A percentile compares a stretch with the other conserved stretches of the same genome.
Evolutionary conservation across 139 green algal species (phyloP).

Genomic region (Chlamydomonas eustigma): DNA sequence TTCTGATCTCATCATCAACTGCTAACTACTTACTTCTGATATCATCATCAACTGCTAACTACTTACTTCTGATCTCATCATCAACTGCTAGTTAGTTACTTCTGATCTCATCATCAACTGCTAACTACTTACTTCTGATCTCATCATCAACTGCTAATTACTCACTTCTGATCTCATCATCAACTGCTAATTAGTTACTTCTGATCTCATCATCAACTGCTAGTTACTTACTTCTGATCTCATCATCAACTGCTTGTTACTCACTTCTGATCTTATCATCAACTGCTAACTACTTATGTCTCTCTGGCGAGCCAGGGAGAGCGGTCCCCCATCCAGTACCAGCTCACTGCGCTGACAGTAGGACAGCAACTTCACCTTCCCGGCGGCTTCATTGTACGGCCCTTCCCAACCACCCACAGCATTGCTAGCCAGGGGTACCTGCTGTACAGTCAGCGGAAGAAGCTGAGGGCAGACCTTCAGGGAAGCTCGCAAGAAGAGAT

Average conservation of each 20-base stretch:
- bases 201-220: neutral
- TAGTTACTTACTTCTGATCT: neutral
- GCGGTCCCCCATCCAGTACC: neutral
- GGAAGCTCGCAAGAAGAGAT: constrained; percentile 47
- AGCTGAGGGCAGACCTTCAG: constrained; percentile 65
- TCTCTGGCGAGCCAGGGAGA: neutral
- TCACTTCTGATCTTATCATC: constrained; percentile 36
- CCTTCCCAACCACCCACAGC: constrained; percentile 68
- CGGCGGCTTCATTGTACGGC: constrained; percentile 43
- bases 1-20: too few relatives aligned
- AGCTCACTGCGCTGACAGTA: constrained; percentile 19
- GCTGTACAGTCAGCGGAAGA: constrained; percentile 44
- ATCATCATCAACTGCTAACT: too few relatives aligned
- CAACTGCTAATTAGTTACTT: constrained; percentile 32
- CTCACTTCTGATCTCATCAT: neutral
- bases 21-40: too few relatives aligned
- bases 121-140: too few relatives aligned
- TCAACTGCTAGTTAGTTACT: too few relatives aligned
- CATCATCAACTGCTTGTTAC: constrained; percentile 20
- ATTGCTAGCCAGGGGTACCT: constrained; percentile 54
- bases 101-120: too few relatives aligned
- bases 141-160: too few relatives aligned
- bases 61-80: too few relatives aligned
- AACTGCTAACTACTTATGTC: constrained; percentile 53
- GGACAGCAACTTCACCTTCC: constrained; percentile 44